Conservation (phyloP, 371 early-diverging fungal species). For the Mortierella sp. region DNA sequence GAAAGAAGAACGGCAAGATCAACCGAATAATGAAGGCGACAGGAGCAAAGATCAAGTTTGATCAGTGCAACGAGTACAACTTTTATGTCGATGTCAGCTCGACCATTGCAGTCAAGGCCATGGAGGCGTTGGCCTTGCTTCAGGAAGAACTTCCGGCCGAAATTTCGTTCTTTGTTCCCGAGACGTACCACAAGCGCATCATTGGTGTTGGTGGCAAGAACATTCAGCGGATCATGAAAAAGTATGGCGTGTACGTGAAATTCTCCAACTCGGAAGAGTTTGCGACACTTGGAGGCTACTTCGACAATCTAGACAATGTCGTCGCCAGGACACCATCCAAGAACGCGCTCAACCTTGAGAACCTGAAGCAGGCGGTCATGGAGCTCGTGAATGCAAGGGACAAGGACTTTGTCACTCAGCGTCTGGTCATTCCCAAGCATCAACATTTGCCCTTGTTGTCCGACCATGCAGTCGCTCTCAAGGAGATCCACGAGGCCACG, state of each 20-base stretch:
- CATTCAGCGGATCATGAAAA: conserved; percentile 96
- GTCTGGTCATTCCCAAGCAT: conserved; percentile 58
- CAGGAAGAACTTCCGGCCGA: conserved; percentile 90
- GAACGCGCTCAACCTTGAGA: conserved; percentile 75
- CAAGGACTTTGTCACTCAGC: conserved; percentile 57
- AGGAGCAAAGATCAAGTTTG: conserved; percentile 69
- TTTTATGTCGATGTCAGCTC: conserved; percentile 80
- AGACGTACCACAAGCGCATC: conserved; percentile 91
- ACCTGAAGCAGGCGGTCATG: conserved; percentile 77
- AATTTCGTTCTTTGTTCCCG: conserved; percentile 89
- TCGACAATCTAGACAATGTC: conserved; percentile 85
- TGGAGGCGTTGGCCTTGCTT: conserved; percentile 77
- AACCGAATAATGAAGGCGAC: conserved; percentile 89
- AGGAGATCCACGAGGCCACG: conserved; percentile 63
- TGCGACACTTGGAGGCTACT: conserved; percentile 80
- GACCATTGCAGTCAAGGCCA: conserved; percentile 61
- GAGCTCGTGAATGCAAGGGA: conserved; percentile 75
- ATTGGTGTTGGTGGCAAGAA: conserved; percentile 96
- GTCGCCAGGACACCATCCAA: conserved; percentile 91
- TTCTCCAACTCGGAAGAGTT: conserved; percentile 88
- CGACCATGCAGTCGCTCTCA: conserved; percentile 54
- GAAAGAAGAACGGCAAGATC: conserved; percentile 96
- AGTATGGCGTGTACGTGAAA: conserved; percentile 94
- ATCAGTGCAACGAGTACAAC: conserved; percentile 76
- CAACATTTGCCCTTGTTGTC: conserved; percentile 60